Evolutionary conservation across 148 eudicot genomes (phyloP), one percentile per base, ranked within the genome.

Genomic region (Vaccinium macrocarpon): DNA sequence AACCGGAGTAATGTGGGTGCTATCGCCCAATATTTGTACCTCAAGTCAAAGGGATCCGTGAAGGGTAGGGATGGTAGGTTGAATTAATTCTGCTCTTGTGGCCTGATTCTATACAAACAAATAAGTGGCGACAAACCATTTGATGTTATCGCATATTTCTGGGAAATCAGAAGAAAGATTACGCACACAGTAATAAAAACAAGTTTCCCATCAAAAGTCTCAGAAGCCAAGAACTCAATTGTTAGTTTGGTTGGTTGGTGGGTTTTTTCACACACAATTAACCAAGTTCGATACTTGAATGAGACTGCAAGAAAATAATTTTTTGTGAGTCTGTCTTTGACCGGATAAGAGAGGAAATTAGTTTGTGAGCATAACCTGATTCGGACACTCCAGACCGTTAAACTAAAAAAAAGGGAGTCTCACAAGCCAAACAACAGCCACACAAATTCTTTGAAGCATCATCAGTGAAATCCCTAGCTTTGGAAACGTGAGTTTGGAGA

Each of bases 361-460:
- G 0, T 42, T 42, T 5, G 46, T 42, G 46, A 4, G 6, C 6
- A 42, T 5, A 5, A 42, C 46, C 46, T 42, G 46, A 0, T 42
- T 42, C 6, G 46, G 46, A 42, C 46, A 42, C 46, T 35, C 46
- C 46, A 3, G 6, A 42, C 46, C 46, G 46, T 42, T 5, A 42
- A 42, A 42, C 6, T 42, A 3, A 42, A 42, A 42, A 42, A 35
- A 35, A 2, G 27, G 66, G 62, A 85, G 81, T 62, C 62, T 82
- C 87, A 85, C 84, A 68, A 82, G 87, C 84, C 80, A 64, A 85
- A 82, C 84, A 85, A 85, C 87, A 27, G 23, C 72, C 84, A 62
- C 72, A 23, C 15, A 48, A 64, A 49, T 10, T 0, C 48, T 53
- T 81, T 76, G 5, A 76, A 55, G 0, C 81, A 64, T 25, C 57